These are phyloP conservation scores for Peribolospora baueri DNA, from an alignment of 768 basidiomycete species.

Conservation along the genomic window DNA sequence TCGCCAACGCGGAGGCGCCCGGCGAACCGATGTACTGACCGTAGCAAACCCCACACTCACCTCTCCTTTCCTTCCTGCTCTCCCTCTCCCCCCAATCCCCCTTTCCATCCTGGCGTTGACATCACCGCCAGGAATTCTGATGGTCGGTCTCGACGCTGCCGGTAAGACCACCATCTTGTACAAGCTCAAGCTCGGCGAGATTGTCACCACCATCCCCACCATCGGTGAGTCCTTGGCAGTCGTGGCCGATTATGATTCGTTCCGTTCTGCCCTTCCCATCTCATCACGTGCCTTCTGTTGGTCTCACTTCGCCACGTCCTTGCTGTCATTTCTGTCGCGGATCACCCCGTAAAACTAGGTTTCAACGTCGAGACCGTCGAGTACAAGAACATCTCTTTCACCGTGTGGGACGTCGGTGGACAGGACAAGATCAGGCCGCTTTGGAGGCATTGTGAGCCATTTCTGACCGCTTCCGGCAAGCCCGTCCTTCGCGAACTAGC, in stretches of 20 bases:
- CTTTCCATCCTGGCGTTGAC: background rate
- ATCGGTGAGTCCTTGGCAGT: conserved; percentile 44
- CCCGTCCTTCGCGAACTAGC: background rate
- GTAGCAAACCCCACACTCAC: no score
- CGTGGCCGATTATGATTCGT: no score
- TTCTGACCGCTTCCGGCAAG: background rate
- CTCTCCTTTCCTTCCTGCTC: conserved; percentile 2
- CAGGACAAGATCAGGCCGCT: conserved; percentile 99
- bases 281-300: background rate
- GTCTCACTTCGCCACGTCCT: background rate
- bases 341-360: conserved; percentile 27
- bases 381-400: conserved; percentile 99
- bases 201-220: conserved; percentile 98
- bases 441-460: conserved; percentile 91
- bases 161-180: conserved; percentile 91
- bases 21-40: no score
- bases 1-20: no score
- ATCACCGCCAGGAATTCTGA: conserved; percentile 36
- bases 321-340: conserved; percentile 2
- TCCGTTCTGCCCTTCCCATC: background rate
- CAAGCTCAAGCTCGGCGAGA: conserved; percentile 98
- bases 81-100: conserved; percentile 7
- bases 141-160: conserved; percentile 96
- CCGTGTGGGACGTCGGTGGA: conserved; percentile 99
- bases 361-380: conserved; percentile 99